phyloP scores from a whole-genome alignment of 2,329 filamentous ascomycete species.

The Domatiomyces catenatus region DNA sequence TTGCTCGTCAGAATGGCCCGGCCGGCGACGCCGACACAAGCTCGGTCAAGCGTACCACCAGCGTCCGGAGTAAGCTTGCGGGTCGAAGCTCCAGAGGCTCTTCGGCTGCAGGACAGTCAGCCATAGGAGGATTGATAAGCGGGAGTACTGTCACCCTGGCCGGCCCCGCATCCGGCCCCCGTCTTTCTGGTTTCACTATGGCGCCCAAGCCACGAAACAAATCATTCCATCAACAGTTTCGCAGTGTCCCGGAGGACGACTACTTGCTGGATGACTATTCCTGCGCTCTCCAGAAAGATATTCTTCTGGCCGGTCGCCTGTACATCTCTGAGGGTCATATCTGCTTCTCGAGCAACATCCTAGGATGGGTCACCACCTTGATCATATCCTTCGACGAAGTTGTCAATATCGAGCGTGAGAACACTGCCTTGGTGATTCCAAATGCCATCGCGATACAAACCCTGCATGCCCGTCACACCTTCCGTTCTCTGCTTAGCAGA shows the following conservation, averaged over 20 bases:
- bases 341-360: conserved; percentile 97
- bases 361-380: conserved; percentile 93
- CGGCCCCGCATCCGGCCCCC: conserved; percentile 48
- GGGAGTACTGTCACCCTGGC: conserved; percentile 56
- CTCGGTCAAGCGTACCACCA: conserved; percentile 46
- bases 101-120: conserved; percentile 50
- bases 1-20: conserved; percentile 46
- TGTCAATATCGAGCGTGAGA: conserved; percentile 91
- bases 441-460: conserved; percentile 97
- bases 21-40: conserved; percentile 49
- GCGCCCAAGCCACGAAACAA: conserved; percentile 91
- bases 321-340: conserved; percentile 96
- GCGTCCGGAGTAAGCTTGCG: conserved; percentile 49
- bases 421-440: conserved; percentile 85
- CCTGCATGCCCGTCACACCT: conserved; percentile 84
- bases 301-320: conserved; percentile 78
- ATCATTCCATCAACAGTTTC: conserved; percentile 85
- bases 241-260: conserved; percentile 94
- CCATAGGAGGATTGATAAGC: conserved; percentile 56
- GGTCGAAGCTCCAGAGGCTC: conserved; percentile 65
- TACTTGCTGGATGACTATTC: conserved; percentile 98
- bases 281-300: conserved; percentile 87
- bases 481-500: conserved; percentile 84
- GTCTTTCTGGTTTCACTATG: conserved; percentile 86
- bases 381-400: conserved; percentile 98